Evolutionary conservation across 2,329 filamentous ascomycete species (phyloP).

Genomic region (Paraconiothyrium brasiliense): DNA sequence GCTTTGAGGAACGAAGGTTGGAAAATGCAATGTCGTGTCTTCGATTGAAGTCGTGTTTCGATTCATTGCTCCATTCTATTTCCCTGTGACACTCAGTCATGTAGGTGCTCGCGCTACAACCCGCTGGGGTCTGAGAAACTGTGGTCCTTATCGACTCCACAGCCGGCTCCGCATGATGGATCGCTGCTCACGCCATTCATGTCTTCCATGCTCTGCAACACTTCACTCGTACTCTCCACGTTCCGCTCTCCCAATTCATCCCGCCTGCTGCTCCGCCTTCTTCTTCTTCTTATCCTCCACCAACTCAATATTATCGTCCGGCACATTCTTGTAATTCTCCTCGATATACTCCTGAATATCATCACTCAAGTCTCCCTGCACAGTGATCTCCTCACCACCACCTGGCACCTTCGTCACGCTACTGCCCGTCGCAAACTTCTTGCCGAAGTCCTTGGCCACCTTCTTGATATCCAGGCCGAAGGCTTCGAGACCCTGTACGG

Average conservation of each 20-base stretch:
- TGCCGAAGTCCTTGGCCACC: slow-evolving; percentile 93
- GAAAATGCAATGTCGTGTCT: too few relatives aligned
- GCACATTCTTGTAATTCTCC: slow-evolving; percentile 89
- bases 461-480: slow-evolving; percentile 96
- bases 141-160: neutral
- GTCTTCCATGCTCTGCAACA: neutral
- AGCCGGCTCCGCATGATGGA: neutral
- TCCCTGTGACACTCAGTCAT: neutral
- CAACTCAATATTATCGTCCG: slow-evolving; percentile 93
- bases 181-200: neutral
- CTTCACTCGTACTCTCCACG: neutral
- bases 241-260: neutral
- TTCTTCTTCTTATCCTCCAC: slow-evolving; percentile 98
- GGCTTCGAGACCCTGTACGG: slow-evolving; percentile 87
- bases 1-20: neutral
- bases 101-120: neutral
- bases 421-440: slow-evolving; percentile 96
- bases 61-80: neutral
- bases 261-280: slow-evolving; percentile 60
- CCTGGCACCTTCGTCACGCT: slow-evolving; percentile 89
- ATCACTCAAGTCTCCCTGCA: slow-evolving; percentile 95
- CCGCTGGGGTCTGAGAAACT: neutral
- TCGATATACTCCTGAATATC: slow-evolving; percentile 91
- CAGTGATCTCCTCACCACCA: slow-evolving; percentile 94
- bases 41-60: neutral